These are phyloP conservation scores for Lactarius hatsudake DNA, from an alignment of 768 basidiomycete genomes.

Conservation along the genomic window DNA sequence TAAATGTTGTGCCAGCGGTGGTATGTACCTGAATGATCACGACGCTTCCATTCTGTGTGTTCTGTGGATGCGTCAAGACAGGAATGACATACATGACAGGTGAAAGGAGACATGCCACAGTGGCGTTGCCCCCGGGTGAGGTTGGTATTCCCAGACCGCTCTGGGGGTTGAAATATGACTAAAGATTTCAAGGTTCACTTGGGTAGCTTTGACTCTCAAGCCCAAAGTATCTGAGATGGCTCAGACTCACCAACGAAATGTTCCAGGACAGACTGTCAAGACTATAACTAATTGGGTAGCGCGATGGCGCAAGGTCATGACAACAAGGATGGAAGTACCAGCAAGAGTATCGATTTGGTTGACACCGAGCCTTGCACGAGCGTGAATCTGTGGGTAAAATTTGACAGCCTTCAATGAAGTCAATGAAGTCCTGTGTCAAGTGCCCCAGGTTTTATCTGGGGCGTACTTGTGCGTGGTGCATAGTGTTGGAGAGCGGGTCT, in stretches of 20 bases:
- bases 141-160: neutral
- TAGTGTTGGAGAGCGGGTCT: neutral
- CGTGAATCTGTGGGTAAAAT: neutral
- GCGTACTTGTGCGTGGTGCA: neutral
- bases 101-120: neutral
- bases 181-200: neutral
- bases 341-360: neutral
- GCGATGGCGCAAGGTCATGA: neutral
- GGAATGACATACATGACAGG: neutral
- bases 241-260: neutral
- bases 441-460: neutral
- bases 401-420: neutral
- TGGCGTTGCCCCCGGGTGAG: neutral
- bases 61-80: neutral
- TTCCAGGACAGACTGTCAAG: too few species aligned
- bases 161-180: too few species aligned
- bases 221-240: neutral
- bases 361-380: too few species aligned
- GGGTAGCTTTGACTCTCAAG: too few species aligned
- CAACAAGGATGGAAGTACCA: neutral
- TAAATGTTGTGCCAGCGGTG: neutral
- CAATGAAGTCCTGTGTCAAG: neutral
- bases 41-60: neutral
- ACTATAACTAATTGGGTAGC: neutral
- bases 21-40: neutral